Evolutionary conservation across 2,329 filamentous ascomycete genomes (phyloP).

Genomic region (Ophiocordyceps camponoti-leonardi): DNA sequence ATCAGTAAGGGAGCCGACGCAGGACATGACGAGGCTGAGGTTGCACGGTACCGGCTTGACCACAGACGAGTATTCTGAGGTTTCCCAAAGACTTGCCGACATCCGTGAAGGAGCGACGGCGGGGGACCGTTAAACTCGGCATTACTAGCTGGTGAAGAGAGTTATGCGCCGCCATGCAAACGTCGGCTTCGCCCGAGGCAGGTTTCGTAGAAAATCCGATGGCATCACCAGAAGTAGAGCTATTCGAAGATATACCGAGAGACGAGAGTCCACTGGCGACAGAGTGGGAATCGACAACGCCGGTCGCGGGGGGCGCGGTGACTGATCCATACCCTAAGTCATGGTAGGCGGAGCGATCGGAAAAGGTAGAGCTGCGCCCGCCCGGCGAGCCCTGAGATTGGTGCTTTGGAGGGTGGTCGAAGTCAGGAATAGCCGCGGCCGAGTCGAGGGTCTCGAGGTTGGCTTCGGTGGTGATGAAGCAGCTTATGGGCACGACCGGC

Average conservation of each 20-base stretch:
- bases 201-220: conserved; percentile 9
- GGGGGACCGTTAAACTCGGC: conserved; percentile 88
- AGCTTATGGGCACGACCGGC: conserved; percentile 11
- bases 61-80: conserved; percentile 77
- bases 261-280: conserved; percentile 31
- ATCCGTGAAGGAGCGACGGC: conserved; percentile 76
- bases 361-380: background rate
- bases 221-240: conserved; percentile 18
- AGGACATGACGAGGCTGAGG: background rate
- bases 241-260: conserved; percentile 30
- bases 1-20: background rate
- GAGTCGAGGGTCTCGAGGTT: conserved; percentile 13
- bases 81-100: conserved; percentile 68
- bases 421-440: conserved; percentile 5
- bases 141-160: conserved; percentile 73
- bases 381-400: conserved; percentile 8
- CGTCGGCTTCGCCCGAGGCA: conserved; percentile 5
- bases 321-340: conserved; percentile 6
- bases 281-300: conserved; percentile 11
- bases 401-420: conserved; percentile 2
- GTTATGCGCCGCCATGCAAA: background rate
- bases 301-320: conserved; percentile 11
- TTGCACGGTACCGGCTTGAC: conserved; percentile 46
- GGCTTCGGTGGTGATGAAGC: conserved; percentile 18
- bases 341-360: background rate